Evolutionary conservation across 2,329 filamentous ascomycete genomes (phyloP), one percentile per base, ranked within the genome.

Genomic region (Fusarium subtropicale): DNA sequence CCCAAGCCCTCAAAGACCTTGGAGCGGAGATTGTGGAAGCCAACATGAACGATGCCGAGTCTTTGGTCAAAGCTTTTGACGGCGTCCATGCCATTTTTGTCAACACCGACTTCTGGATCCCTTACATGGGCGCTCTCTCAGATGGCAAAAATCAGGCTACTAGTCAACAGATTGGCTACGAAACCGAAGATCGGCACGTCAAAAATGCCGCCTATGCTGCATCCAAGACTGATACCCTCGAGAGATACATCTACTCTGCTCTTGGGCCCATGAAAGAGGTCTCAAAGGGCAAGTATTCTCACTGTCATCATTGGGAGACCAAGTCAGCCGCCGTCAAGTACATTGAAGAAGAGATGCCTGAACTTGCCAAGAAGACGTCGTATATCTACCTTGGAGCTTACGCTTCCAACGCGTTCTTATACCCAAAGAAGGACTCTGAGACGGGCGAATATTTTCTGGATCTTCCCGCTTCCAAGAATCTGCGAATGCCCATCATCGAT

Each of bases 141-240:
- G 74, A 78, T 9, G 74, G 76, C 5, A 75, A 76, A 48, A 80
- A 79, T 2, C 56, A 69, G 10, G 74, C 78, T 7, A 77, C 75
- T 0, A 79, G 78, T 61, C 75, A 80, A 11, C 68, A 73, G 31
- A 80, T 79, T 36, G 81, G 80, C 1, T 84, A 82, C 53, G 77
- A 84, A 1, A 73, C 80, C 2, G 87, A 88, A 71, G 66, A 80
- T 4, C 75, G 76, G 16, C 83, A 88, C 55, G 86, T 86, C 0
- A 83, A 80, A 60, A 88, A 88, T 59, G 83, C 88, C 5, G 82
- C 81, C 5, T 80, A 85, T 59, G 86, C 84, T 0, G 86, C 85
- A 0, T 82, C 82, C 4, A 69, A 72, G 4, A 77, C 74, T 0
- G 70, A 75, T 0, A 78, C 79, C 0, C 75, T 87, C 1, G 81